Base-by-base conservation (phyloP, 345 rosid genomes). In the Diplotaxis tenuifolia region DNA sequence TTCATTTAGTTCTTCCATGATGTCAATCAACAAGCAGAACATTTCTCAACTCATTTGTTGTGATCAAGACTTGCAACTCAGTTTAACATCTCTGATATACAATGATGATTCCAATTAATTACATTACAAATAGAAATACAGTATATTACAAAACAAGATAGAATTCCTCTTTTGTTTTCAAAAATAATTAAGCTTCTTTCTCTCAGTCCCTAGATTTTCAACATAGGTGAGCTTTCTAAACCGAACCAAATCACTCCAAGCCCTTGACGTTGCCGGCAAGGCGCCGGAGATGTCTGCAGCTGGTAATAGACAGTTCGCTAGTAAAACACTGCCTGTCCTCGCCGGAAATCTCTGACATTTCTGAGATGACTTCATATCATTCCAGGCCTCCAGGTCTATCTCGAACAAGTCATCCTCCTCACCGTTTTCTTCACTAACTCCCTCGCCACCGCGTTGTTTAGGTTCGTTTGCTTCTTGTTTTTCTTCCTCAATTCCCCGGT, bases 341-440 rank as follows among this genome's bases (percentile, higher is more conserved):
- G 58, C 64, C 3, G 80, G 76, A 27, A 20, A 8, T 6, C 53
- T 77, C 73, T 50, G 25, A 56, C 52, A 22, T 15, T 21, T 66
- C 7, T 16, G 71, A 68, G 73, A 68, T 4, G 49, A 20, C 20
- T 8, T 9, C 1, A 12, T 28, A 63, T 38, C 52, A 45, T 1
- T 65, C 4, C 65, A 45, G 10, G 68, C 68, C 11, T 71, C 70
- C 4, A 78, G 42, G 60, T 78, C 42, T 38, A 78, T 78, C 70
- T 78, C 81, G 52, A 67, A 78, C 52, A 78, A 49, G 28, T 72
- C 79, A 29, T 70, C 81, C 0, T 77, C 80, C 49, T 72, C 76
- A 6, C 28, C 8, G 8, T 71, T 62, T 45, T 57, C 65, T 56
- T 76, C 72, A 29, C 55, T 40, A 20, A 15, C 3, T 54, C 9